Conservation (phyloP, 2,329 filamentous ascomycete genomes). For the Fusarium penzigii region DNA sequence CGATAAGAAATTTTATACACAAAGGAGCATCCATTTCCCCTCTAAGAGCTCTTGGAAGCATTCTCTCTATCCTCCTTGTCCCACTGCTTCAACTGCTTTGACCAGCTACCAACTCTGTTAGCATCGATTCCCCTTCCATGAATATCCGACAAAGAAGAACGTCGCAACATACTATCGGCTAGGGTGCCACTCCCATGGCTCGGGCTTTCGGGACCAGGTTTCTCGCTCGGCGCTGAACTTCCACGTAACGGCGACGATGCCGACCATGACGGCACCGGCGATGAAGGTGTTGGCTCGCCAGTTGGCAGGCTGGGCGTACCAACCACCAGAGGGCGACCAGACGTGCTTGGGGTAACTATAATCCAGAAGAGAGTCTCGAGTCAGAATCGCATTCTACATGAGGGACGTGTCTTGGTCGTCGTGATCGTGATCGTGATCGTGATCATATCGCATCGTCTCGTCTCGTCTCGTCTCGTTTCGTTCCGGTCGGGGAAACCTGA, state of each 20-base stretch:
- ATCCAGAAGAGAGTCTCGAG: neutral
- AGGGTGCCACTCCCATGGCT: slow-evolving; percentile 75
- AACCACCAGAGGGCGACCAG: slow-evolving; percentile 97
- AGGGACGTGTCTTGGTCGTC: neutral
- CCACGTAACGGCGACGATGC: slow-evolving; percentile 69
- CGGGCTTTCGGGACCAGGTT: slow-evolving; percentile 72
- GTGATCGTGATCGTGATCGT: slow-evolving; percentile 9
- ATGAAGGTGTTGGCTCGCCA: slow-evolving; percentile 91
- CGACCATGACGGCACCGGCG: slow-evolving; percentile 67
- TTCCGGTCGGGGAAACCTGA: slow-evolving; percentile 16
- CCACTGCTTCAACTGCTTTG: slow-evolving; percentile 47
- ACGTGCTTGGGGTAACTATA: slow-evolving; percentile 94
- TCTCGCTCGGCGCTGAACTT: slow-evolving; percentile 75
- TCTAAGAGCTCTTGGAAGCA: slow-evolving; percentile 29
- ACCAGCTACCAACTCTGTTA: slow-evolving; percentile 41
- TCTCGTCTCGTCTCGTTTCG: neutral
- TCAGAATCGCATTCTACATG: slow-evolving; percentile 20
- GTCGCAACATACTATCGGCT: slow-evolving; percentile 73
- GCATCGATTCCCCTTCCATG: slow-evolving; percentile 5
- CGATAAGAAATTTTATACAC: slow-evolving; percentile 27
- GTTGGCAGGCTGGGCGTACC: slow-evolving; percentile 93
- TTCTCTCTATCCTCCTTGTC: slow-evolving; percentile 43
- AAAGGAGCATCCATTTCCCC: slow-evolving; percentile 12
- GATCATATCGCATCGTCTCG: slow-evolving; percentile 2
- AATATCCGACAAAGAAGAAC: neutral